Conservation (phyloP, 1,139 yeast genomes). For the Sugiyamaella neomexicana region DNA sequence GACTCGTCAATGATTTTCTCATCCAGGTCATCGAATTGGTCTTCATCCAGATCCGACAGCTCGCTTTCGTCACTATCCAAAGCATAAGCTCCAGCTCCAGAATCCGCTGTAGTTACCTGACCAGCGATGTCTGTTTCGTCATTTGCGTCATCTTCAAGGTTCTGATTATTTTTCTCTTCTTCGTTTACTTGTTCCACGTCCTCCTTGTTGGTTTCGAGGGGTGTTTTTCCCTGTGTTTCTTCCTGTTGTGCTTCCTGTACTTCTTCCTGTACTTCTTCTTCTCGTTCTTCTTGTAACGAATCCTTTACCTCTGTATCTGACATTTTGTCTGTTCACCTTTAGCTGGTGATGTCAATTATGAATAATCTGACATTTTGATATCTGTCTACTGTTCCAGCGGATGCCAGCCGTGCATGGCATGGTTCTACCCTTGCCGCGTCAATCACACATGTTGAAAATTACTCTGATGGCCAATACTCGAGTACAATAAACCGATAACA, state of each 20-base stretch:
- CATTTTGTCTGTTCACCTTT: neutral
- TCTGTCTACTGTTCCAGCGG: too few relatives aligned
- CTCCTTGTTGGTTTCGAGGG: neutral
- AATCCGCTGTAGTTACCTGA: too few relatives aligned
- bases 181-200: conserved; percentile 1
- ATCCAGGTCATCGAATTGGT: conserved; percentile 36
- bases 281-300: neutral
- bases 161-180: neutral
- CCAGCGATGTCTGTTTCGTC: conserved; percentile 2
- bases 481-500: too few relatives aligned
- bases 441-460: too few relatives aligned
- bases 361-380: too few relatives aligned
- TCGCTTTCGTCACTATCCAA: conserved; percentile 30
- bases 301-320: neutral
- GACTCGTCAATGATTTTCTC: conserved; percentile 41
- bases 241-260: neutral
- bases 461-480: too few relatives aligned
- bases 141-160: conserved; percentile 16
- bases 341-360: neutral
- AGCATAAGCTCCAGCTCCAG: too few relatives aligned
- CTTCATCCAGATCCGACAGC: conserved; percentile 44
- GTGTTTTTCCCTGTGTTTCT: neutral
- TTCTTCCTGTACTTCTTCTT: conserved; percentile 6
- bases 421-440: too few relatives aligned
- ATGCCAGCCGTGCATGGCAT: too few relatives aligned